Evolutionary conservation across 2,329 filamentous ascomycete species (phyloP).

Genomic region (Colletotrichum gloeosporioides): DNA sequence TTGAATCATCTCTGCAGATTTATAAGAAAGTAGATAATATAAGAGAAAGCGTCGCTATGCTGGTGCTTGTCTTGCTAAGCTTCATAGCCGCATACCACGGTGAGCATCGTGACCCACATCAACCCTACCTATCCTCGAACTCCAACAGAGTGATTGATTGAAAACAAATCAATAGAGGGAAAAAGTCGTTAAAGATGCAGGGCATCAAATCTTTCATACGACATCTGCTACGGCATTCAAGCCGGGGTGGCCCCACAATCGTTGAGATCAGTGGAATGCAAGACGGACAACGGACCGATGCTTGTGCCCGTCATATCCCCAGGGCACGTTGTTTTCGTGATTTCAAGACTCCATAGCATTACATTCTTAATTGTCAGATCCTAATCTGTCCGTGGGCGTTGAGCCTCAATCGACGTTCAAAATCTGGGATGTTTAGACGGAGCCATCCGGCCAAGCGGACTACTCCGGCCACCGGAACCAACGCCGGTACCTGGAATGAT

Average conservation of each 20-base stretch:
- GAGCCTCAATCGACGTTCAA: not conserved
- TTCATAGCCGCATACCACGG: not conserved
- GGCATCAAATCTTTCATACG: fast-evolving
- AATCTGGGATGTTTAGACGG: not conserved
- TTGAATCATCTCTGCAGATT: not conserved
- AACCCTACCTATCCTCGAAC: fast-evolving
- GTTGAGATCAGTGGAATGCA: not conserved
- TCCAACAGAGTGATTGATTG: not conserved
- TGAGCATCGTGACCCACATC: not conserved
- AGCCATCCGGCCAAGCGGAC: not conserved
- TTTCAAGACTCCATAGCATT: fast-evolving
- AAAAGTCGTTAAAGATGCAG: fast-evolving
- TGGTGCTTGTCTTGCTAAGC: not conserved
- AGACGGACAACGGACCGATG: not conserved
- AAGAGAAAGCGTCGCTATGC: not conserved
- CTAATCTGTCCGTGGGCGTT: not conserved
- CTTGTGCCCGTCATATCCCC: not conserved
- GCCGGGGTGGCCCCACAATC: not conserved
- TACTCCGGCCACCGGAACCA: not conserved
- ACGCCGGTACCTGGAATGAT: not conserved
- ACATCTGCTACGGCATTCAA: not conserved
- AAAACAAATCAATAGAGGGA: fast-evolving
- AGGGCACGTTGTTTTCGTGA: not conserved
- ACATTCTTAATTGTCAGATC: fast-evolving
- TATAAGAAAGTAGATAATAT: not conserved